Evolutionary conservation across 2,329 filamentous ascomycete species (phyloP).

Genomic region (Huntiella decipiens): DNA sequence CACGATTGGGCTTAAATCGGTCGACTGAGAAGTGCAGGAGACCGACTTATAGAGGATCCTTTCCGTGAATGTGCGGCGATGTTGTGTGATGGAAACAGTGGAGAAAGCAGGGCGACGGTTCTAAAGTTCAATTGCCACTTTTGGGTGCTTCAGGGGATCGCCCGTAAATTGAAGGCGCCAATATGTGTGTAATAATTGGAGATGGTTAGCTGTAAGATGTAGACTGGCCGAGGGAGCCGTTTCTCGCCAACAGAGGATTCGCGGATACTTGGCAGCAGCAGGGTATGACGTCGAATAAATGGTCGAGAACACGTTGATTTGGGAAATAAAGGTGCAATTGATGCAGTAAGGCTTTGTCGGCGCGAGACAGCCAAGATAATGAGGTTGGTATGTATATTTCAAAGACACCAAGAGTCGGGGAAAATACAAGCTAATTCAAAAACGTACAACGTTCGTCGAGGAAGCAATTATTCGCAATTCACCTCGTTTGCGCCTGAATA

Average conservation of each 20-base stretch:
- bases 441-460: too few species aligned
- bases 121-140: slow-evolving; percentile 15
- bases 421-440: too few species aligned
- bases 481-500: too few species aligned
- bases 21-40: slow-evolving; percentile 14
- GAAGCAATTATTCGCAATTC: too few species aligned
- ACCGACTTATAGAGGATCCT: slow-evolving; percentile 13
- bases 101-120: slow-evolving; percentile 3
- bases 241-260: background rate
- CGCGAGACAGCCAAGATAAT: too few species aligned
- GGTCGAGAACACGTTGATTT: too few species aligned
- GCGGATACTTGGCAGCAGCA: background rate
- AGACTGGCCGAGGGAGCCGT: background rate
- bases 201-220: background rate
- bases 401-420: too few species aligned
- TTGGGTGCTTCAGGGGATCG: background rate
- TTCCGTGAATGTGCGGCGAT: background rate
- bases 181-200: background rate
- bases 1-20: background rate
- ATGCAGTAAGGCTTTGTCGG: too few species aligned
- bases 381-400: too few species aligned
- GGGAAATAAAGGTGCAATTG: too few species aligned
- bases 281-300: background rate
- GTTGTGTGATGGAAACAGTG: background rate
- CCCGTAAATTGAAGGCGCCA: background rate